Evolutionary conservation across 1,284 basidiomycete genomes (phyloP).

Genomic region (Fomitiporia mediterranea): DNA sequence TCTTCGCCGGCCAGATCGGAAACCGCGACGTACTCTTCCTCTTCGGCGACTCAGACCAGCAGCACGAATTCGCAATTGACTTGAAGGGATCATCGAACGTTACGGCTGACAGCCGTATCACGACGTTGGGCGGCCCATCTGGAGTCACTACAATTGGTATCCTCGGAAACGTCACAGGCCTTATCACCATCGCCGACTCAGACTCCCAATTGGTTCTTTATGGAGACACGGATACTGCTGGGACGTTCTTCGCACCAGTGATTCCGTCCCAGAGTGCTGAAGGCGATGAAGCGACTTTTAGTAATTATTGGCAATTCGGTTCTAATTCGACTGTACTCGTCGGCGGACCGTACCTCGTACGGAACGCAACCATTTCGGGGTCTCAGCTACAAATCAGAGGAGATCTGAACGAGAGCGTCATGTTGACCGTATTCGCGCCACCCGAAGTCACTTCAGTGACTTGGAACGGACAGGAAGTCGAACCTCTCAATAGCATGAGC

Average conservation of each 20-base stretch:
- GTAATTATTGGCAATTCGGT: slow-evolving; percentile 46
- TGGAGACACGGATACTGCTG: slow-evolving; percentile 57
- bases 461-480: slow-evolving; percentile 63
- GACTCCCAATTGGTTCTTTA: slow-evolving; percentile 60
- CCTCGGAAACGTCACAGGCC: slow-evolving; percentile 49
- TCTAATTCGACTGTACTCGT: slow-evolving; percentile 50
- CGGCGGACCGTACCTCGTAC: slow-evolving; percentile 54
- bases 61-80: slow-evolving; percentile 51
- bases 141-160: slow-evolving; percentile 31
- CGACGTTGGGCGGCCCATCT: slow-evolving; percentile 32
- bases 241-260: slow-evolving; percentile 51
- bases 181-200: slow-evolving; percentile 62
- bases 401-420: slow-evolving; percentile 42
- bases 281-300: slow-evolving; percentile 22
- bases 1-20: slow-evolving; percentile 66
- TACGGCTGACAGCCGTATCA: slow-evolving; percentile 59
- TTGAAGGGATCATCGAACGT: slow-evolving; percentile 39
- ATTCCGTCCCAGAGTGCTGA: slow-evolving; percentile 29
- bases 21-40: slow-evolving; percentile 65
- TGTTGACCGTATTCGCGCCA: slow-evolving; percentile 50
- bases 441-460: slow-evolving; percentile 45
- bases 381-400: slow-evolving; percentile 39
- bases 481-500: slow-evolving; percentile 21
- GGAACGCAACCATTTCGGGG: slow-evolving; percentile 39
- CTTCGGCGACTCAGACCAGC: slow-evolving; percentile 53